Conservation (phyloP, 2,329 filamentous ascomycete species). For the Allantophomopsis cytisporea region DNA sequence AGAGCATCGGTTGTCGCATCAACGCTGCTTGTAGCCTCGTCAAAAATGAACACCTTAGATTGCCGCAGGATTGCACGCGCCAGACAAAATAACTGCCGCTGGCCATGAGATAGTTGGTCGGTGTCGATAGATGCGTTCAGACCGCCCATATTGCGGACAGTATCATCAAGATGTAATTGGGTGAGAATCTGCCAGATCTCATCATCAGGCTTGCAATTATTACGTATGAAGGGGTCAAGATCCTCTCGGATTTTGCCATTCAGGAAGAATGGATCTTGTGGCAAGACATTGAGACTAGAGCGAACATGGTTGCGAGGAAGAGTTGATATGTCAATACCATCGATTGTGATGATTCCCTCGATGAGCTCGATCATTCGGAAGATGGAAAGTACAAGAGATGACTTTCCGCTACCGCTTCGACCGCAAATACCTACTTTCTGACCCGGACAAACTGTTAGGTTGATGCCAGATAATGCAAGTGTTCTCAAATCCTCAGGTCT, state of each 20-base stretch:
- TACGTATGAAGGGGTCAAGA: constrained; percentile 23
- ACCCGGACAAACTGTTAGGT: constrained; percentile 14
- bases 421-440: constrained; percentile 36
- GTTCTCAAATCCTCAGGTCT: too few species aligned
- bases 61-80: constrained; percentile 29
- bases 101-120: constrained; percentile 51
- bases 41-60: constrained; percentile 25
- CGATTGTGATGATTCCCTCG: constrained; percentile 28
- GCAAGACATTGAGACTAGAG: constrained; percentile 21
- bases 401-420: constrained; percentile 32
- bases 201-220: constrained; percentile 20
- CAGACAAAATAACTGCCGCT: constrained; percentile 33
- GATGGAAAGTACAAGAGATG: too few species aligned
- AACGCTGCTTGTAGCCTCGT: constrained; percentile 34
- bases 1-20: constrained; percentile 41
- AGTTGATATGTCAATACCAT: constrained; percentile 29
- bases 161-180: constrained; percentile 22
- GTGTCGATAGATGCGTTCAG: constrained; percentile 24
- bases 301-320: constrained; percentile 30
- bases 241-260: constrained; percentile 32
- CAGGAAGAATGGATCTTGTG: constrained; percentile 37
- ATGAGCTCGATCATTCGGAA: constrained; percentile 33
- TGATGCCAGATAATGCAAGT: constrained; percentile 3
- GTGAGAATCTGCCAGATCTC: constrained; percentile 28
- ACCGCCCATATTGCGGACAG: constrained; percentile 8